Percentiles rank a stretch among this genome's conserved stretches.
phyloP scores from a whole-genome alignment of 2,329 filamentous ascomycete species.

The Daldinia sp. region DNA sequence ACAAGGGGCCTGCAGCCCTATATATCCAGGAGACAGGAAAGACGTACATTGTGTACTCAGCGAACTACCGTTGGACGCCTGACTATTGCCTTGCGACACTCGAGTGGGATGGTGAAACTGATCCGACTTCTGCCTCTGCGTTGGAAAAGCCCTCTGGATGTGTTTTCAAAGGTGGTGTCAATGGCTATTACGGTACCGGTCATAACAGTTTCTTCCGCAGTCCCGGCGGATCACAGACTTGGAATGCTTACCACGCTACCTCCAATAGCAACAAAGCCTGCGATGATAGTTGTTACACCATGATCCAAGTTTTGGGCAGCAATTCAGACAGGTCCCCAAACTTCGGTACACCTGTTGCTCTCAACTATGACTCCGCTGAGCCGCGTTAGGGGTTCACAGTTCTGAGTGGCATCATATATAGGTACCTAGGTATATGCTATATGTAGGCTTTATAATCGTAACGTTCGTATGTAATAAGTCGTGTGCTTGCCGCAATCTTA shows the following conservation, averaged over 20 bases:
- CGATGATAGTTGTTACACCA: slow-evolving; percentile 62
- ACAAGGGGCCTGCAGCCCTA: slow-evolving; percentile 63
- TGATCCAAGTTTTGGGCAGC: slow-evolving; percentile 59
- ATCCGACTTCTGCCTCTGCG: slow-evolving; percentile 53
- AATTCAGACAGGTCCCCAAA: slow-evolving; percentile 61
- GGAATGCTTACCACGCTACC: slow-evolving; percentile 65
- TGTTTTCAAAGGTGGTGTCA: slow-evolving; percentile 57
- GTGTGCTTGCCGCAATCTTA: no score
- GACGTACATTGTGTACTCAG: slow-evolving; percentile 63
- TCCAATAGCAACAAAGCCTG: slow-evolving; percentile 58
- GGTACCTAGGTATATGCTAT: background rate
- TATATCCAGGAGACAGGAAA: slow-evolving; percentile 57
- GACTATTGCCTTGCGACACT: slow-evolving; percentile 63
- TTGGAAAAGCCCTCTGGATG: slow-evolving; percentile 63
- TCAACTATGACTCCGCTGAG: slow-evolving; percentile 13
- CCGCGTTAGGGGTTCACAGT: background rate
- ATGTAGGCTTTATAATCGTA: no score
- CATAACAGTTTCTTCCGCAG: slow-evolving; percentile 68
- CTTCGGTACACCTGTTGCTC: slow-evolving; percentile 53
- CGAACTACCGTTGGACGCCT: slow-evolving; percentile 64
- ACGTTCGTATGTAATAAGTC: no score
- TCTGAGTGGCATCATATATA: background rate
- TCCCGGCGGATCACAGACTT: slow-evolving; percentile 62
- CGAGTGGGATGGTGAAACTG: slow-evolving; percentile 59
- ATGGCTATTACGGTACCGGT: slow-evolving; percentile 65